These are phyloP conservation scores for Starmerella stigmatis DNA, from an alignment of 805 yeast genomes.

Conservation along the genomic window DNA sequence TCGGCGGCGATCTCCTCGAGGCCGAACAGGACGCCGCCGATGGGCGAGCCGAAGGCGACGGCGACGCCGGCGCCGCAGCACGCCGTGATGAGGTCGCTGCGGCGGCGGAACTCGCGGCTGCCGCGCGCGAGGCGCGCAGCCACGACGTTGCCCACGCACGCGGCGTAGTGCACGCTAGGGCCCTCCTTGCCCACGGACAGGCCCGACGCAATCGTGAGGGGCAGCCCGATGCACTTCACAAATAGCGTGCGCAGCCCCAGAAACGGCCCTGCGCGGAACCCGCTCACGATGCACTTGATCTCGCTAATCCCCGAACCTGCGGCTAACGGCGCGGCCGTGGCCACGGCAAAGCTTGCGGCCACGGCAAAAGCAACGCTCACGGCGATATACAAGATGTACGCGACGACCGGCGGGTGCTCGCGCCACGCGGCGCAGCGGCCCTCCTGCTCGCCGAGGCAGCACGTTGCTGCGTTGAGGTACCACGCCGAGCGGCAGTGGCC, in stretches of 20 bases:
- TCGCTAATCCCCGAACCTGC: constrained; percentile 98
- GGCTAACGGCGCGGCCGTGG: constrained; percentile 70
- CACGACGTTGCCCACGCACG: constrained; percentile 81
- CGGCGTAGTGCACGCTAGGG: constrained; percentile 95
- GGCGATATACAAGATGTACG: constrained; percentile 47
- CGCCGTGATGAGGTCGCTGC: constrained; percentile 62
- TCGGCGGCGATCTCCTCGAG: constrained; percentile 74
- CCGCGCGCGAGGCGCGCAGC: constrained; percentile 26
- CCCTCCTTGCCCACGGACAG: constrained; percentile 95
- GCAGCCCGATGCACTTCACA: constrained; percentile 71
- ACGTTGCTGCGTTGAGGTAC: constrained; percentile 61
- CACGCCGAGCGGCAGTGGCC: constrained; percentile 69
- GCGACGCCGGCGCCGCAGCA: constrained; percentile 98
- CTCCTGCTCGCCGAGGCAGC: constrained; percentile 59
- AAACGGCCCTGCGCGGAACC: constrained; percentile 71
- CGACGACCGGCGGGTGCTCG: constrained; percentile 42
- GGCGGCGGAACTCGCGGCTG: constrained; percentile 35
- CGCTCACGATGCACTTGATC: constrained; percentile 87
- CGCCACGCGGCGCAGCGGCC: constrained; percentile 54
- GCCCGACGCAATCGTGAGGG: constrained; percentile 87
- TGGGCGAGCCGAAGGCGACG: constrained; percentile 91
- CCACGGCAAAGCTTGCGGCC: constrained; percentile 58
- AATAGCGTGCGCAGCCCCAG: constrained; percentile 60
- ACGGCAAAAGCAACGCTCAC: constrained; percentile 54
- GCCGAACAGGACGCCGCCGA: constrained; percentile 87